These are phyloP conservation scores for Leptosphaerulina australis DNA, from an alignment of 2,329 filamentous ascomycete species.

Conservation along the genomic window DNA sequence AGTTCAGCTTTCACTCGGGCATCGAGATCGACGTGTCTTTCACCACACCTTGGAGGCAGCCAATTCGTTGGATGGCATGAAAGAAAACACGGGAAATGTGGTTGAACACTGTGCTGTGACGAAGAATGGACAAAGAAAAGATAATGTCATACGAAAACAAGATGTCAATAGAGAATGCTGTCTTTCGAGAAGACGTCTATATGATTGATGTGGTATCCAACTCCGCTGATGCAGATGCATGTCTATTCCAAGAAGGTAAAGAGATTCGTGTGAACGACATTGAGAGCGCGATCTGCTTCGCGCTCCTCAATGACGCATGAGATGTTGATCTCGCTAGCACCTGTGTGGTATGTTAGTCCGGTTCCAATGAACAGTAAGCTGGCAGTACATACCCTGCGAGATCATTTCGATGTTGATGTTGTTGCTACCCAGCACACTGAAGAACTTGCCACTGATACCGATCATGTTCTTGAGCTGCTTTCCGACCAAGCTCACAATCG, in stretches of 20 bases:
- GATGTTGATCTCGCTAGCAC: conserved; percentile 98
- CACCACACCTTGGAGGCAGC: not conserved
- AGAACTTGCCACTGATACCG: conserved; percentile 92
- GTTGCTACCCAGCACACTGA: conserved; percentile 89
- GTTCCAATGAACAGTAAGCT: not conserved
- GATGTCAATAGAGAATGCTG: not conserved
- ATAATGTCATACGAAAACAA: not conserved
- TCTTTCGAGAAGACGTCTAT: conserved; percentile 6
- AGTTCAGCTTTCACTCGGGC: not conserved
- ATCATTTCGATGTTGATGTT: conserved; percentile 99
- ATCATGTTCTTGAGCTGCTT: conserved; percentile 97
- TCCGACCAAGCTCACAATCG: conserved; percentile 91
- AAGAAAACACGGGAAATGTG: not conserved
- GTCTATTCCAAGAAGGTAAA: conserved; percentile 87
- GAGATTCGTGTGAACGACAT: conserved; percentile 93
- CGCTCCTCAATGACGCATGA: conserved; percentile 93
- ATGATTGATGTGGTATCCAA: conserved; percentile 32
- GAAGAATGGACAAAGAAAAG: not conserved
- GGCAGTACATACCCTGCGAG: conserved; percentile 76
- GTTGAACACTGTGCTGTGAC: not conserved
- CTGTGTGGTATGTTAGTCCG: conserved; percentile 54
- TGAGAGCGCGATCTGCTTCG: conserved; percentile 91
- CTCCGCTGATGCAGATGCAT: conserved; percentile 34
- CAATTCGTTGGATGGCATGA: not conserved
- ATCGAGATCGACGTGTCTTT: not conserved